Evolutionary conservation across 2,329 filamentous ascomycete species (phyloP).

Genomic region (Penicillium italicum): DNA sequence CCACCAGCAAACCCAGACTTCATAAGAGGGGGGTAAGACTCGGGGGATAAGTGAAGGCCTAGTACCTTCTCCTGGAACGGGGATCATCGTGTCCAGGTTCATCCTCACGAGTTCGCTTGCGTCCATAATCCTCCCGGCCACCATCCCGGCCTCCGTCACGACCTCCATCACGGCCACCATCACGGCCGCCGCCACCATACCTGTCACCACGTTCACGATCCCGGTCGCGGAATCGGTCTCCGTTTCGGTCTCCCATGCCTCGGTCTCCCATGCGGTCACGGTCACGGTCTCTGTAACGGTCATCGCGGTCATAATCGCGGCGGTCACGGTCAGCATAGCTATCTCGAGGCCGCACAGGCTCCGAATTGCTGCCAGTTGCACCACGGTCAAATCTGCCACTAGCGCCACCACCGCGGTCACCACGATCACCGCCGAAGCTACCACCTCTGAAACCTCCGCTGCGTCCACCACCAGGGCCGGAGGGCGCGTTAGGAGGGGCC

Average conservation of each 20-base stretch:
- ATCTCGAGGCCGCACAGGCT: conserved; percentile 70
- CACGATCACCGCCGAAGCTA: conserved; percentile 40
- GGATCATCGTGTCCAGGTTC: conserved; percentile 71
- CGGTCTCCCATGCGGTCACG: conserved; percentile 46
- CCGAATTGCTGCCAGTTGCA: conserved; percentile 73
- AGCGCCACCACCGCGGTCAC: conserved; percentile 41
- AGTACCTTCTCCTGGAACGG: conserved; percentile 60
- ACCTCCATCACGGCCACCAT: conserved; percentile 31
- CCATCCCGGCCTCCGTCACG: conserved; percentile 1
- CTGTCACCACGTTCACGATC: conserved; percentile 52
- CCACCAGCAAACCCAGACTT: conserved; percentile 42
- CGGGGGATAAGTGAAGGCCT: conserved; percentile 20
- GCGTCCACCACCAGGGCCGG: conserved; percentile 55
- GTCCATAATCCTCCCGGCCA: conserved; percentile 54
- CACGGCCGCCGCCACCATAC: conserved; percentile 43
- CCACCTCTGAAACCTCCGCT: conserved; percentile 49
- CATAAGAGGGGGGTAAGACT: conserved; percentile 16
- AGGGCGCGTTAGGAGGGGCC: conserved; percentile 49
- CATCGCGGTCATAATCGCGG: conserved; percentile 53
- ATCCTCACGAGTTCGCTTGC: conserved; percentile 71
- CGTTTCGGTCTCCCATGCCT: conserved; percentile 46
- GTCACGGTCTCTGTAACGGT: conserved; percentile 8
- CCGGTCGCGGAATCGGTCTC: conserved; percentile 13
- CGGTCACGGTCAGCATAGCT: conserved; percentile 51
- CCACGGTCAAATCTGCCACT: conserved; percentile 52